Conservation (phyloP, 2,329 filamentous ascomycete genomes). For the Diplocarpon mali region DNA sequence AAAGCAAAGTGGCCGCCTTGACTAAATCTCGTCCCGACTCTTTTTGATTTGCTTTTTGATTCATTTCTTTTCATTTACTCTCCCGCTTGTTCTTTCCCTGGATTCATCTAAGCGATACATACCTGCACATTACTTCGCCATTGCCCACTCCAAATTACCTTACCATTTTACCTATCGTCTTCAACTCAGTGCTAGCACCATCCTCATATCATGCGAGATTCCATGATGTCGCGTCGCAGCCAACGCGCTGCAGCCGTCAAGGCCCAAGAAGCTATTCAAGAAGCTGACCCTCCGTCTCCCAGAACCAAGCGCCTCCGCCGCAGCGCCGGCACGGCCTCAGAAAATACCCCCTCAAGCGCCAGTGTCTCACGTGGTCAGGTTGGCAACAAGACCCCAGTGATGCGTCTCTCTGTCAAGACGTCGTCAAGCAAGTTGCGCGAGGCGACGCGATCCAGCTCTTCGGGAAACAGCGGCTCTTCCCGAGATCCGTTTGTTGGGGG, state of each 20-base stretch:
- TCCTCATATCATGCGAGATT: background rate
- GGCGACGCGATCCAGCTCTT: conserved; percentile 21
- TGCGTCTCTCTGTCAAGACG: conserved; percentile 27
- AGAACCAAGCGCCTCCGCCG: conserved; percentile 24
- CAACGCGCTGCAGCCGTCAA: conserved; percentile 23
- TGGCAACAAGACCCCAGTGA: conserved; percentile 16
- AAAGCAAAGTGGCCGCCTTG: background rate
- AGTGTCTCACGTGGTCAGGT: conserved; percentile 25
- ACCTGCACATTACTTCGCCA: too few relatives aligned
- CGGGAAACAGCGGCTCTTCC: conserved; percentile 10
- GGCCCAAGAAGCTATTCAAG: conserved; percentile 23
- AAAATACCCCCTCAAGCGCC: conserved; percentile 16
- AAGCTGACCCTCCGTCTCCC: conserved; percentile 2
- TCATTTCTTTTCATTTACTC: too few relatives aligned
- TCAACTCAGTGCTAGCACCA: background rate
- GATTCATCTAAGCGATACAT: too few relatives aligned
- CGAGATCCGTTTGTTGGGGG: conserved; percentile 23
- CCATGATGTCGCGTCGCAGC: conserved; percentile 24
- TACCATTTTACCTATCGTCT: too few relatives aligned
- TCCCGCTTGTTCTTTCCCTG: too few relatives aligned
- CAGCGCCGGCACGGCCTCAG: conserved; percentile 13
- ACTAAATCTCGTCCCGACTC: too few relatives aligned
- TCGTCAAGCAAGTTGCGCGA: conserved; percentile 27
- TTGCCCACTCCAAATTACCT: too few relatives aligned
- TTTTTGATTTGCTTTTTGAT: too few relatives aligned